A percentile compares a stretch with the other conserved stretches of the same genome.
phyloP scores from a whole-genome alignment of 768 basidiomycete genomes.

The Boletus pseudopeckii region DNA sequence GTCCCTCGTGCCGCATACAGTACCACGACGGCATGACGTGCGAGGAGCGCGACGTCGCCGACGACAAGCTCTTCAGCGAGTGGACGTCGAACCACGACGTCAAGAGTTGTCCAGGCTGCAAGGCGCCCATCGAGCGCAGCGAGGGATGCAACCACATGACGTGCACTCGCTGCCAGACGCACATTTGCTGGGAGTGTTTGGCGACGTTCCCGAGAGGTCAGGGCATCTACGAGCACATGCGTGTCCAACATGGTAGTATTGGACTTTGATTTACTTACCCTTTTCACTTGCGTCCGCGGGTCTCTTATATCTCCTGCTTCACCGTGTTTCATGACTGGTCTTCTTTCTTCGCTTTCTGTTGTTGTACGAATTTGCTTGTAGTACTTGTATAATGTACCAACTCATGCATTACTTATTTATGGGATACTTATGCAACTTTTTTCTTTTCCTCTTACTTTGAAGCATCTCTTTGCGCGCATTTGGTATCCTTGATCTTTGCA shows the following conservation, averaged over 20 bases:
- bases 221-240: conserved; percentile 82
- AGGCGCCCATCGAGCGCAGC: conserved; percentile 62
- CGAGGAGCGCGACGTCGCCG: conserved; percentile 49
- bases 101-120: conserved; percentile 73
- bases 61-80: conserved; percentile 54
- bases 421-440: conserved; percentile 16
- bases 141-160: conserved; percentile 84
- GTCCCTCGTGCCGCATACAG: conserved; percentile 55
- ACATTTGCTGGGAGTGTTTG: conserved; percentile 80
- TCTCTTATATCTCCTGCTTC: conserved; percentile 4
- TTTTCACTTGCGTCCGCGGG: not conserved
- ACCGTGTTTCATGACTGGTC: not conserved
- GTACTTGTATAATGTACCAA: not conserved
- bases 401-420: conserved; percentile 19
- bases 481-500: not conserved
- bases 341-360: not conserved
- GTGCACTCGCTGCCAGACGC: conserved; percentile 70
- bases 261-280: conserved; percentile 33
- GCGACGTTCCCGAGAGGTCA: conserved; percentile 63
- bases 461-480: not conserved
- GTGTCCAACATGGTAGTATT: conserved; percentile 59
- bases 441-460: too few species aligned
- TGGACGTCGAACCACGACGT: conserved; percentile 66
- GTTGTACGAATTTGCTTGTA: conserved; percentile 16
- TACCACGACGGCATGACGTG: conserved; percentile 70